These are phyloP conservation scores for Tuber brumale DNA, from an alignment of 495 filamentous ascomycete species.

Conservation along the genomic window DNA sequence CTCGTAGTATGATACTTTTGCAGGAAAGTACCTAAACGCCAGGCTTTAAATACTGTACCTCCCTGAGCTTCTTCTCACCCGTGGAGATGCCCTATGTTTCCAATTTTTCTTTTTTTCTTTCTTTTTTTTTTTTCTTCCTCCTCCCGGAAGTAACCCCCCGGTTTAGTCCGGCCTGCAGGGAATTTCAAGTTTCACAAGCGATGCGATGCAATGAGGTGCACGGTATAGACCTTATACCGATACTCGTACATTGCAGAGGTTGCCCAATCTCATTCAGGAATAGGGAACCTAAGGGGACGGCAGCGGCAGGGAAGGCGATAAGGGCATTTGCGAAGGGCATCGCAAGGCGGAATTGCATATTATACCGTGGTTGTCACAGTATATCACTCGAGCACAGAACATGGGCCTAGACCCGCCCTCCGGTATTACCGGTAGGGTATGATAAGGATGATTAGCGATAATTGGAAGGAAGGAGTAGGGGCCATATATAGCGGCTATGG, in stretches of 20 bases:
- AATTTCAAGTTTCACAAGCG: background rate
- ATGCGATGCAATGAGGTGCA: constrained; percentile 1
- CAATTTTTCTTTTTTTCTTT: background rate
- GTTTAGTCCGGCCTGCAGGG: background rate
- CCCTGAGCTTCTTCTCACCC: background rate
- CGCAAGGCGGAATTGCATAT: background rate
- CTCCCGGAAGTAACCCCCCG: background rate
- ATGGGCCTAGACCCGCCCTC: background rate
- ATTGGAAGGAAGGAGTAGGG: background rate
- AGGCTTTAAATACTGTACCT: background rate
- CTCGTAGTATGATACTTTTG: background rate
- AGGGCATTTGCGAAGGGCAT: background rate
- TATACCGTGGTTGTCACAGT: background rate
- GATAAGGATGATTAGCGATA: background rate
- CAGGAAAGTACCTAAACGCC: background rate
- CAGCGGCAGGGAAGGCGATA: background rate
- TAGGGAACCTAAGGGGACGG: background rate
- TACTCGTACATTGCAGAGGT: background rate
- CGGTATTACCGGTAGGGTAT: background rate
- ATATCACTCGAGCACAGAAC: background rate
- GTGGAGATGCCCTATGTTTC: background rate
- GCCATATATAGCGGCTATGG: background rate
- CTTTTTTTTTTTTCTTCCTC: no score
- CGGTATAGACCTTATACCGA: background rate
- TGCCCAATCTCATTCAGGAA: background rate